Conservation (phyloP, 192 early-diverging fungal species). For the Coemansia sp. region DNA sequence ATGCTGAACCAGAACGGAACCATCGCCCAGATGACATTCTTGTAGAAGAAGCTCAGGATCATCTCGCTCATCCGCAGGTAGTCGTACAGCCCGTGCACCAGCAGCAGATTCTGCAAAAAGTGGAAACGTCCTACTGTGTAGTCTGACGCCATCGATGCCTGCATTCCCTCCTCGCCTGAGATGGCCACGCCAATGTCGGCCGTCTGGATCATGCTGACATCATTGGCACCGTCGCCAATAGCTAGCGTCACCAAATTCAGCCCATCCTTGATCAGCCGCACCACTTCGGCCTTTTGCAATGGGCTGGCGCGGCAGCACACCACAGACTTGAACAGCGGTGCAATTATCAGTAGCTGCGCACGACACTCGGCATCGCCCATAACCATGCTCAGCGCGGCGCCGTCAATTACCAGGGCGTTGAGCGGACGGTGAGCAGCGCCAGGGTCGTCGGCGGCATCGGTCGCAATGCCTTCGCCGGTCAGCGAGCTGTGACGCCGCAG, state of each 20-base stretch:
- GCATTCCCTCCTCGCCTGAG: constrained; percentile 78
- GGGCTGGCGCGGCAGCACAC: constrained; percentile 92
- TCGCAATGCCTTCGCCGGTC: constrained; percentile 8
- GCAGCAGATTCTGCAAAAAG: constrained; percentile 78
- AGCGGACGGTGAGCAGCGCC: constrained; percentile 27
- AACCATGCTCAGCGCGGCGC: constrained; percentile 59
- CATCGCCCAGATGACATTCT: constrained; percentile 92
- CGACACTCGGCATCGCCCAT: constrained; percentile 38
- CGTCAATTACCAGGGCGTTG: constrained; percentile 84
- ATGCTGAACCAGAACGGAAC: constrained; percentile 94
- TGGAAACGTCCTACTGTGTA: constrained; percentile 92
- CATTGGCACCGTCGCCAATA: constrained; percentile 81
- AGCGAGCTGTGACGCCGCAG: constrained; percentile 40
- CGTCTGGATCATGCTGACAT: constrained; percentile 96
- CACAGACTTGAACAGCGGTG: constrained; percentile 77
- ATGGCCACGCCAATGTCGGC: constrained; percentile 84
- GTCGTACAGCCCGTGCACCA: constrained; percentile 91
- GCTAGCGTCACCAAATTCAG: constrained; percentile 65
- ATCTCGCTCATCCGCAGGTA: constrained; percentile 88
- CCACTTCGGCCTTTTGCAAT: constrained; percentile 94
- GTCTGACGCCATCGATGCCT: constrained; percentile 93
- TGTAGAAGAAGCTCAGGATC: constrained; percentile 94
- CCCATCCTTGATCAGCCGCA: constrained; percentile 79
- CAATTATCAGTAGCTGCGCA: constrained; percentile 58
- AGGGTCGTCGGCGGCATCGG: constrained; percentile 8